Evolutionary conservation across 148 eudicot genomes (phyloP), one percentile per base, ranked within the genome.

Genomic region (Vaccinium myrtillus): DNA sequence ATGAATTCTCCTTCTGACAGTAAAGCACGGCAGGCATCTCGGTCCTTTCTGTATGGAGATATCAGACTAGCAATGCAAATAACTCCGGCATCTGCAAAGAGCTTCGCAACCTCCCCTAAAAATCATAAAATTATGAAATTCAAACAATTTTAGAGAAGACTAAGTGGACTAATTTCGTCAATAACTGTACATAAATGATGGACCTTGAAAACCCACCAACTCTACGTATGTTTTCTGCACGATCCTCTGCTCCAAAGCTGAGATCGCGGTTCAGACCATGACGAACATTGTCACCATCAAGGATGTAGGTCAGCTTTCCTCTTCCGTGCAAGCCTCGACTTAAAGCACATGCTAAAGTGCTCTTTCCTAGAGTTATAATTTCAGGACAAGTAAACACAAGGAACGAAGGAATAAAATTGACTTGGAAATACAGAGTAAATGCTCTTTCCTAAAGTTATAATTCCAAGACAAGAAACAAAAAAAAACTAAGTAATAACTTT

Each of bases 31-130:
- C 95, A 91, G 46, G 95, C 92, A 89, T 94, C 99, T 59, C 98
- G 88, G 27, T 97, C 99, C 84, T 87, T 95, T 89, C 93, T 91
- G 87, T 94, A 97, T 30, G 98, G 98, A 82, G 98, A 95, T 89
- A 97, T 95, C 90, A 94, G 87, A 87, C 99, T 95, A 84, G 98
- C 99, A 86, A 97, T 94, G 92, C 98, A 95, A 86, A 97, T 95
- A 55, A 97, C 88, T 86, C 99, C 99, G 85, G 98, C 91, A 92
- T 95, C 98, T 1, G 96, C 92, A 91, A 97, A 94, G 14, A 97
- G 94, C 95, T 95, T 97, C 53, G 98, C 99, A 63, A 97, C 98
- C 93, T 94, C 99, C 25, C 99, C 99, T 95, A 83, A 73, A 84
- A 85, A 46, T 30, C 61, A 82, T 27, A 63, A 12, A 78, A n/a